These are phyloP conservation scores for Phialocephala sp. DNA, from an alignment of 2,329 filamentous ascomycete genomes.

Conservation along the genomic window DNA sequence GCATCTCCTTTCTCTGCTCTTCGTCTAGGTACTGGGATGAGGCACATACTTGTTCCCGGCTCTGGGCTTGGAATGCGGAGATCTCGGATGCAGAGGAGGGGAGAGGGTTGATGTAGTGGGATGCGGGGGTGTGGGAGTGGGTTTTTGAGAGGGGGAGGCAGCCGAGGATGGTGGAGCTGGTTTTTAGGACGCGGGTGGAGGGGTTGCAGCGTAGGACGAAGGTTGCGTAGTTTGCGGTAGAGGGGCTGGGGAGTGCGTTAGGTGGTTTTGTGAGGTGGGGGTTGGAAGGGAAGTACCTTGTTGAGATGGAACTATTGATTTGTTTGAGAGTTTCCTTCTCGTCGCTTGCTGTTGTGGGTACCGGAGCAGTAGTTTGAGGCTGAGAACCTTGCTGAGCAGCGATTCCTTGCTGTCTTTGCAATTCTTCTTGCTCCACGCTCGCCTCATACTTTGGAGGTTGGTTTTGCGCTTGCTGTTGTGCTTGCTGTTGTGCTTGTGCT, in stretches of 20 bases:
- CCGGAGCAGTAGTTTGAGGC: not conserved
- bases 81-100: constrained; percentile 22
- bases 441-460: no score
- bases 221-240: constrained; percentile 17
- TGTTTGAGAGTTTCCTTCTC: not conserved
- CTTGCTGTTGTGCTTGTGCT: not conserved
- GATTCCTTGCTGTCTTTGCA: no score
- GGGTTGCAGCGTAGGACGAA: constrained; percentile 27
- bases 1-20: not conserved
- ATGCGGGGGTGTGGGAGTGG: constrained; percentile 17
- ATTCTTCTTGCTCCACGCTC: no score
- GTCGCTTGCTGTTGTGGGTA: not conserved
- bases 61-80: not conserved
- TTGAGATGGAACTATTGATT: not conserved
- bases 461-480: not conserved
- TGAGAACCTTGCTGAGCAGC: not conserved
- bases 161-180: constrained; percentile 20
- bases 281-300: not conserved
- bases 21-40: not conserved
- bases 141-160: constrained; percentile 14
- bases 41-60: no score
- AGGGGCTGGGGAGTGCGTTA: not conserved
- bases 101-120: constrained; percentile 27
- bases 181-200: constrained; percentile 17
- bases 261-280: not conserved